A percentile compares a stretch with the other conserved stretches of the same genome.
phyloP scores from a whole-genome alignment of 192 early-diverging fungal species.

The Coemansia sp. region DNA sequence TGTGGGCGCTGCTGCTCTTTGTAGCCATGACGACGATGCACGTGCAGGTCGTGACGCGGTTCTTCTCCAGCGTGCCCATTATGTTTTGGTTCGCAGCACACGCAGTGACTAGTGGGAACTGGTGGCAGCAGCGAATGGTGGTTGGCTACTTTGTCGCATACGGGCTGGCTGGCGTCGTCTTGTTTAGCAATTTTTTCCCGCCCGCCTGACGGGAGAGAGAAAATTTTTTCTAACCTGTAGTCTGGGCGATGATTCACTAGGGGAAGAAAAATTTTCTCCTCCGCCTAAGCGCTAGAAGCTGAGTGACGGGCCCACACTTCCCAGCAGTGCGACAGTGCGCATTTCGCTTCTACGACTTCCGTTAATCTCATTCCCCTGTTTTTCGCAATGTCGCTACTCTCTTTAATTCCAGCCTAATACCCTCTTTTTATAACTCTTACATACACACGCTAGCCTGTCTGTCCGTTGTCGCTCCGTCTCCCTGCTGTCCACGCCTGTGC shows the following conservation, averaged over 20 bases:
- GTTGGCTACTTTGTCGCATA: conserved; percentile 77
- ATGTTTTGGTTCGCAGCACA: conserved; percentile 84
- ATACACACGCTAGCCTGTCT: background rate
- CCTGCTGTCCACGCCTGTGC: too few relatives aligned
- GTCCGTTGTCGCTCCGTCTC: too few relatives aligned
- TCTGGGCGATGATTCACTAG: background rate
- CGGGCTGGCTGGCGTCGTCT: conserved; percentile 72
- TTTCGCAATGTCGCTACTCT: background rate
- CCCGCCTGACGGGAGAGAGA: conserved; percentile 63
- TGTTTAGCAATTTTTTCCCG: conserved; percentile 90
- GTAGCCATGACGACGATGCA: conserved; percentile 79
- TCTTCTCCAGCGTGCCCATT: conserved; percentile 78
- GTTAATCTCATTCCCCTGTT: background rate
- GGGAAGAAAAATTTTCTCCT: background rate
- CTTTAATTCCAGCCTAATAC: background rate
- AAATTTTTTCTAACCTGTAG: background rate
- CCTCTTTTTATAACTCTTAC: background rate
- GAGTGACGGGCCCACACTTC: background rate
- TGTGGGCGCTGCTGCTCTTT: conserved; percentile 69
- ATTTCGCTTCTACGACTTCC: background rate
- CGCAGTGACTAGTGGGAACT: conserved; percentile 20
- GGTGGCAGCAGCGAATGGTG: conserved; percentile 22
- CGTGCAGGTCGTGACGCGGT: conserved; percentile 88
- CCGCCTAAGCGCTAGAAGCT: background rate
- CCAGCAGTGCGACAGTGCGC: background rate